These are phyloP conservation scores for Amaranthus cruentus DNA, from an alignment of 148 eudicot species.

Conservation along the genomic window DNA sequence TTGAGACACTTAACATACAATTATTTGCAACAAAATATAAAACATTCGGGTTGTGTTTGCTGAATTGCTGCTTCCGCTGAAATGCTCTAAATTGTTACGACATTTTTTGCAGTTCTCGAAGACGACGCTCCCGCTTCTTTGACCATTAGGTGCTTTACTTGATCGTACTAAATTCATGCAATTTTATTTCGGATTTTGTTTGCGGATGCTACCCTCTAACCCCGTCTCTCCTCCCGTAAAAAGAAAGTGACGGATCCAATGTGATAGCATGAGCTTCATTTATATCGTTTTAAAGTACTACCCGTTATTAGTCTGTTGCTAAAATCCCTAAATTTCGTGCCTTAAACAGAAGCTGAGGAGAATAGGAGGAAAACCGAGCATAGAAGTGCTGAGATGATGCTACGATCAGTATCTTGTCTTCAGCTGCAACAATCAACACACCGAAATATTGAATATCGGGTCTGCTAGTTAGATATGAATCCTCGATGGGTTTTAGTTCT, in stretches of 20 bases:
- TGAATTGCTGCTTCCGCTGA: neutral
- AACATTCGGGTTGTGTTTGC: neutral
- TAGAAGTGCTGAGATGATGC: neutral
- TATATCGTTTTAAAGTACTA: neutral
- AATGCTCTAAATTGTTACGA: neutral
- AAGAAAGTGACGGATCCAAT: neutral
- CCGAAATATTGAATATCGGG: neutral
- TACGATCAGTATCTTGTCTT: neutral
- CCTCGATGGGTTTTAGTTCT: conserved; percentile 14
- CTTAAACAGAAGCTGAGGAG: conserved; percentile 23
- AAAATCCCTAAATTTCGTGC: neutral
- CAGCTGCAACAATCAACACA: neutral
- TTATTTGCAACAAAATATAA: neutral
- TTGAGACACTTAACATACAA: neutral
- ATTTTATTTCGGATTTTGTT: neutral
- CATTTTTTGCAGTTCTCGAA: conserved; percentile 58
- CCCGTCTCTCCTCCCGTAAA: neutral
- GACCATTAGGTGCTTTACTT: conserved; percentile 48
- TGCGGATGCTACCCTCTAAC: neutral
- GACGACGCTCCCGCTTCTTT: conserved; percentile 78
- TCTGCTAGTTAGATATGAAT: conserved; percentile 17
- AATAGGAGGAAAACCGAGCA: conserved; percentile 4
- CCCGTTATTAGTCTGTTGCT: neutral
- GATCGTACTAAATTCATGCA: neutral
- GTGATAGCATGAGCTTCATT: neutral